phyloP scores from a whole-genome alignment of 192 early-diverging fungal species.

The Entomortierella chlamydospora region DNA sequence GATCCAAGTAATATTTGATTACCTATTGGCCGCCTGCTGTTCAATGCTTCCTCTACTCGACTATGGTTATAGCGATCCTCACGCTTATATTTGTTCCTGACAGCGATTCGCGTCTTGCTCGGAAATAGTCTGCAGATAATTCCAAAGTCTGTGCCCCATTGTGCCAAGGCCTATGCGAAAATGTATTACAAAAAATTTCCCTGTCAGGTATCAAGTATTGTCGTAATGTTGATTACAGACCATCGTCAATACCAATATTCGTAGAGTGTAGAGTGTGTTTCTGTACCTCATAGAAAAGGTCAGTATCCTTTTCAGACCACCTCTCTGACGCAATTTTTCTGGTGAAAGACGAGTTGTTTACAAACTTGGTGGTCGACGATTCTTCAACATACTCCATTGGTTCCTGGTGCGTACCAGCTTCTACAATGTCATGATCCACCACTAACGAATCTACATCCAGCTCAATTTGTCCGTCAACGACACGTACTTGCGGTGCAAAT shows the following conservation, averaged over 20 bases:
- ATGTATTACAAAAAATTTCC: conserved; percentile 3
- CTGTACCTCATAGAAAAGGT: conserved; percentile 54
- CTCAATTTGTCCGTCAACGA: conserved; percentile 47
- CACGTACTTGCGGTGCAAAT: conserved; percentile 48
- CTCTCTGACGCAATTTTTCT: conserved; percentile 33
- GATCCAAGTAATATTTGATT: not conserved
- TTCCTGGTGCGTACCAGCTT: conserved; percentile 23
- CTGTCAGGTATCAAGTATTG: too few relatives aligned
- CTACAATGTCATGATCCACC: conserved; percentile 45
- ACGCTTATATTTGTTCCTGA: conserved; percentile 58
- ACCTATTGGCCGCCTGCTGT: conserved; percentile 49
- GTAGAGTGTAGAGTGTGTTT: too few relatives aligned
- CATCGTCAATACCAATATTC: too few relatives aligned
- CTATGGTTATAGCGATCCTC: conserved; percentile 47
- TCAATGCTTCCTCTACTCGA: conserved; percentile 40
- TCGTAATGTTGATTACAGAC: too few relatives aligned
- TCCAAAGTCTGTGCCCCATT: conserved; percentile 62
- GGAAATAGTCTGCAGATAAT: conserved; percentile 54
- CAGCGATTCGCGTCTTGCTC: conserved; percentile 46
- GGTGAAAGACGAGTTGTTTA: conserved; percentile 40
- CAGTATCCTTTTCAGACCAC: conserved; percentile 55
- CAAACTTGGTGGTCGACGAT: conserved; percentile 40
- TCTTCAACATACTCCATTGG: conserved; percentile 55
- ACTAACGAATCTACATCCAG: conserved; percentile 45
- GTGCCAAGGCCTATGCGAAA: conserved; percentile 42